Evolutionary conservation across 208 protist species (phyloP), one percentile per base, ranked within the genome.

Genomic region (Vickermania ingenoplastis): DNA sequence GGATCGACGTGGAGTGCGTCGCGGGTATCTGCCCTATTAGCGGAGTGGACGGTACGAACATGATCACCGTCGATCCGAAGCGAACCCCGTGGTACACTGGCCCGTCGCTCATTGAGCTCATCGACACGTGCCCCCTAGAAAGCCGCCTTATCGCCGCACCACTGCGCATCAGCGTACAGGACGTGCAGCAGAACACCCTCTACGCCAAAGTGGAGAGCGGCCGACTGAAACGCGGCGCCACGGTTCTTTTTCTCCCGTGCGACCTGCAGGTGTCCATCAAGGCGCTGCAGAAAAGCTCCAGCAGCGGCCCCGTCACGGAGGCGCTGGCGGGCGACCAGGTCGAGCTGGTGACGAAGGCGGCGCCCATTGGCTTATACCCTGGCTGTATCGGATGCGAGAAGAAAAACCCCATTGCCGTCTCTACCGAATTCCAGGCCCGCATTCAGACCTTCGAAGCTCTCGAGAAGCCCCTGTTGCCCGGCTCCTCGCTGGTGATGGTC

Each of bases 131-230:
- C 52, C 79, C 83, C 31, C 67, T 91, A 17, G 75, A 83, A 63
- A 87, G 72, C 41, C 75, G 83, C 41, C 70, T 94, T 2, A 50
- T 89, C 22, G 67, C 73, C 57, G 66, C 63, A 17, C 79, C 83
- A 50, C 62, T 89, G 58, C 87, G 87, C 23, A 59, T 94, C 25
- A 87, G 73, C 53, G 66, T 94, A 28, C 81, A 87, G 53, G 87
- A 94, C 55, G 57, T 91, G 17, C 63, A 81, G 24, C 69, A 60
- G 55, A 65, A 62, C 53, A 83, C 63, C 1, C 65, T 94, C 11
- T 91, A 81, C 65, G 77, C 66, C 61, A 84, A 87, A 58, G 79
- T 94, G 31, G 87, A 94, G 60, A 81, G 79, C 59, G 87, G 87
- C n/a, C 55, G 62, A 24, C 45, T 94, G 7, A 56, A 67, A 28